Conservation (phyloP, 2,329 filamentous ascomycete species). For the Scedosporium apiospermum region DNA sequence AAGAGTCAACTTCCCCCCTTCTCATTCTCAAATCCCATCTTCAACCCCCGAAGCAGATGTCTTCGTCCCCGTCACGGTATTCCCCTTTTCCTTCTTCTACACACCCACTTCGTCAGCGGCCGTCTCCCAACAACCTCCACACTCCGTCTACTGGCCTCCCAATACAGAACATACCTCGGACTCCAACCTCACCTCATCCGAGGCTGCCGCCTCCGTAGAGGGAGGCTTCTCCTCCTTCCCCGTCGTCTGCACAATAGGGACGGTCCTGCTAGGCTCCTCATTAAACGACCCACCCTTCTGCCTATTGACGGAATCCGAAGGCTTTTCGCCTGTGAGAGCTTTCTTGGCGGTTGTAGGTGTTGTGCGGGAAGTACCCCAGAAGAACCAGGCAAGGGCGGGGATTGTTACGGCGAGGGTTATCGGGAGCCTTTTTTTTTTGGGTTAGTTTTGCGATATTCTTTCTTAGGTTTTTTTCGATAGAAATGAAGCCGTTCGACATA, state of each 20-base stretch:
- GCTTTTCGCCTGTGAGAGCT: neutral
- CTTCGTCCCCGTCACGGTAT: slow-evolving; percentile 1
- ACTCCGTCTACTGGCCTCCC: too few species aligned
- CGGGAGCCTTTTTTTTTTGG: neutral
- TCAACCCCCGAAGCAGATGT: neutral
- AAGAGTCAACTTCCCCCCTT: neutral
- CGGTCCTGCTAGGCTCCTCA: slow-evolving; percentile 5
- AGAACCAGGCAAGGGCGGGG: slow-evolving; percentile 7
- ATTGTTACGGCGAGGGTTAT: neutral
- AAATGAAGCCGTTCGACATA: too few species aligned
- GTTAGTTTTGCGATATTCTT: neutral
- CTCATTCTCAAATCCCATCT: neutral
- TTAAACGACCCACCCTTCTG: neutral
- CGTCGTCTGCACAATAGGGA: neutral
- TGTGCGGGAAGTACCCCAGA: neutral
- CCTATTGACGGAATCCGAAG: neutral
- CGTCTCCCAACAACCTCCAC: neutral
- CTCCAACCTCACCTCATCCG: neutral
- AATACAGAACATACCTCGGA: neutral
- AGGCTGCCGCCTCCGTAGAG: neutral
- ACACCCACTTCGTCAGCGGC: neutral
- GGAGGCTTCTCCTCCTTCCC: slow-evolving; percentile 1
- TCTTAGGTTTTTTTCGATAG: too few species aligned
- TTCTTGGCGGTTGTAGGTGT: neutral
- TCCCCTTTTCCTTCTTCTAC: slow-evolving; percentile 2